phyloP scores from a whole-genome alignment of 2,329 filamentous ascomycete species.

The Beauveria asiatica region DNA sequence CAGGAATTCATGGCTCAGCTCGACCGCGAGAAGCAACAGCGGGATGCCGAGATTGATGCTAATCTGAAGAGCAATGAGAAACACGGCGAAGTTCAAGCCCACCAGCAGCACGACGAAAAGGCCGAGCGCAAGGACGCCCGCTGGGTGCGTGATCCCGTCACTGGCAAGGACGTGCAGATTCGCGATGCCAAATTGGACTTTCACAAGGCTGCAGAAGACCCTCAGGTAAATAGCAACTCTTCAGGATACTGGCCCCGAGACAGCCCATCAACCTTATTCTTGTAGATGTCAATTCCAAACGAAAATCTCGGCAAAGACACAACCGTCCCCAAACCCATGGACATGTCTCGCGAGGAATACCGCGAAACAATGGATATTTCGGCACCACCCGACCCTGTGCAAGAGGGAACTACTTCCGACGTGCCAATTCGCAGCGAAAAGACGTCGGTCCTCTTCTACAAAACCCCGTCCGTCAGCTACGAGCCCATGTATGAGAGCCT shows the following conservation, averaged over 20 bases:
- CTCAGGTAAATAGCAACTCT: conserved; percentile 41
- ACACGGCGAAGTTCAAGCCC: conserved; percentile 31
- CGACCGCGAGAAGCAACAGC: conserved; percentile 67
- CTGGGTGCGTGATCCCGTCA: conserved; percentile 77
- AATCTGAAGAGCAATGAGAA: conserved; percentile 32
- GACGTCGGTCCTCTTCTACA: conserved; percentile 93
- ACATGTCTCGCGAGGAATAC: conserved; percentile 71
- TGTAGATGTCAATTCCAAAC: conserved; percentile 74
- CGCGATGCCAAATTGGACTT: conserved; percentile 67
- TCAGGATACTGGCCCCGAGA: no score
- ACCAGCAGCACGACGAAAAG: conserved; percentile 29
- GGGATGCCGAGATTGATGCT: conserved; percentile 64
- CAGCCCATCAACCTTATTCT: background rate
- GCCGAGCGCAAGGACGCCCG: conserved; percentile 47
- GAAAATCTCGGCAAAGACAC: conserved; percentile 73
- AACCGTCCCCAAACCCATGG: conserved; percentile 60
- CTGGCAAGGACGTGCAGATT: conserved; percentile 77
- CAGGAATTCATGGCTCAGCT: conserved; percentile 73
- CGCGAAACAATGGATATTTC: conserved; percentile 80
- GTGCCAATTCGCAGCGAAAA: conserved; percentile 94
- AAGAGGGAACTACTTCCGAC: conserved; percentile 76
- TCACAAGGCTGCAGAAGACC: conserved; percentile 62
- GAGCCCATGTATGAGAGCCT: conserved; percentile 76
- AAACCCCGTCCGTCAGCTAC: conserved; percentile 81
- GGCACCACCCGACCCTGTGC: conserved; percentile 79